Base-by-base conservation (phyloP, 2,329 filamentous ascomycete genomes). In the Monosporascus sp. region DNA sequence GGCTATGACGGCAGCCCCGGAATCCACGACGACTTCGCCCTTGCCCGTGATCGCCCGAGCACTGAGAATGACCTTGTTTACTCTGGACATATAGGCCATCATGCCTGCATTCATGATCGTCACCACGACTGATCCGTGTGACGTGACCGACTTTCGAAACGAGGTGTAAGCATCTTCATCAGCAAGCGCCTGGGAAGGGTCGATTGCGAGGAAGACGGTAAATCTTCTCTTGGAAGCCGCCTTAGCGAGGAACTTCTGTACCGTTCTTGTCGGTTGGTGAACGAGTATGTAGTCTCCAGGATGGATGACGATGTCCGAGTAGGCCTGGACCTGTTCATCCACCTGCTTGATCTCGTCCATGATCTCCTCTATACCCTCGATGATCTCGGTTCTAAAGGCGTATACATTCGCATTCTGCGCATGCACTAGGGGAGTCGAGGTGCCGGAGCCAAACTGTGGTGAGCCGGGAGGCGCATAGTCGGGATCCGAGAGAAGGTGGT, bases 341-440 rank as follows among this genome's bases (percentile, higher is more conserved):
- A 91, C 91, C 66, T 93, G 88, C 59, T 88, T 87, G 52, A 99
- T 85, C 72, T 99, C 94, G 66, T 99, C 94, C 70, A 96, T 89
- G 55, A 99, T 91, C 69, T 99, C 94, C 63, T 90, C 86, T 63
- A 99, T 97, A 43, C 92, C 94, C 63, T 94, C 89, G 59, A 97
- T 86, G 25, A 97, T 88, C 70, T 97, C 94, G 15, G 90, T 90
- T 55, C 91, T 88, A 54, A 97, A 77, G 57, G 95, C 88, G 55
- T 88, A 81, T 51, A 75, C 70, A 55, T 77, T 78, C 46, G 76
- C 73, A 17, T 70, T 69, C 59, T 72, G 71, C 0, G 64, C 58
- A 45, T 65, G 64, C 4, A 61, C 61, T 51, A 75, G 65, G 22
- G 80, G 75, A n/a, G 77, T 80, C 17, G 78, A 80, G 8, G 76